Conservation (phyloP, 2,329 filamentous ascomycete genomes). For the Colletotrichum orchidophilum region DNA sequence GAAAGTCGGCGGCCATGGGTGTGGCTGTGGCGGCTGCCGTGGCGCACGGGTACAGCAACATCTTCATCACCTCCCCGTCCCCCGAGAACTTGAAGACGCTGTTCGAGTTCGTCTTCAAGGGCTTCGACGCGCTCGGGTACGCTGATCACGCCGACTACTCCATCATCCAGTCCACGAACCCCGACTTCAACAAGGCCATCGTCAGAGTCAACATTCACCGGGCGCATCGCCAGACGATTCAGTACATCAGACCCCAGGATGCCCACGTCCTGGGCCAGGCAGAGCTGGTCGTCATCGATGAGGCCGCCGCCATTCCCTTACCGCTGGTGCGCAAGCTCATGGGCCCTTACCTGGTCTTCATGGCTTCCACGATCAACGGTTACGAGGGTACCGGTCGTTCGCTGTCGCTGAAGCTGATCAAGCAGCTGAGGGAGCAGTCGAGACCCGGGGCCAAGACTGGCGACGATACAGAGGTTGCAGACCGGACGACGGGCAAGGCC, state of each 20-base stretch:
- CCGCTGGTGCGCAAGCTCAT: slow-evolving; percentile 93
- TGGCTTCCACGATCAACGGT: slow-evolving; percentile 99
- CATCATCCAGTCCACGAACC: slow-evolving; percentile 97
- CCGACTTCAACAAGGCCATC: slow-evolving; percentile 98
- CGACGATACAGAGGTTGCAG: slow-evolving; percentile 73
- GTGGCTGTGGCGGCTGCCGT: slow-evolving; percentile 94
- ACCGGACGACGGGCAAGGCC: slow-evolving; percentile 80
- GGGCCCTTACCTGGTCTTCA: slow-evolving; percentile 97
- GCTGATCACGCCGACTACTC: slow-evolving; percentile 97
- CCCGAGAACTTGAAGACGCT: slow-evolving; percentile 98
- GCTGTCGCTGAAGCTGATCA: slow-evolving; percentile 94
- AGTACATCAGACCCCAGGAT: slow-evolving; percentile 98
- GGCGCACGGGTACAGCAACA: slow-evolving; percentile 97
- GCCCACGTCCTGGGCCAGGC: slow-evolving; percentile 94
- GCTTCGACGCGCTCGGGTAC: slow-evolving; percentile 93
- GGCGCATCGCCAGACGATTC: slow-evolving; percentile 95
- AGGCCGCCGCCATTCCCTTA: slow-evolving; percentile 94
- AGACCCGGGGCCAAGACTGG: slow-evolving; percentile 66
- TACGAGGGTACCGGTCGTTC: slow-evolving; percentile 98
- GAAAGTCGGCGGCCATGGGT: slow-evolving; percentile 96
- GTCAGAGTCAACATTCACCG: slow-evolving; percentile 96
- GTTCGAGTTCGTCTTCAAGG: slow-evolving; percentile 98
- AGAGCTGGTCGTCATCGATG: slow-evolving; percentile 94
- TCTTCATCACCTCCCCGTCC: slow-evolving; percentile 97
- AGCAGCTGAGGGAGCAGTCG: slow-evolving; percentile 94